Conservation (phyloP, 192 early-diverging fungal genomes). For the Entomortierella chlamydospora region DNA sequence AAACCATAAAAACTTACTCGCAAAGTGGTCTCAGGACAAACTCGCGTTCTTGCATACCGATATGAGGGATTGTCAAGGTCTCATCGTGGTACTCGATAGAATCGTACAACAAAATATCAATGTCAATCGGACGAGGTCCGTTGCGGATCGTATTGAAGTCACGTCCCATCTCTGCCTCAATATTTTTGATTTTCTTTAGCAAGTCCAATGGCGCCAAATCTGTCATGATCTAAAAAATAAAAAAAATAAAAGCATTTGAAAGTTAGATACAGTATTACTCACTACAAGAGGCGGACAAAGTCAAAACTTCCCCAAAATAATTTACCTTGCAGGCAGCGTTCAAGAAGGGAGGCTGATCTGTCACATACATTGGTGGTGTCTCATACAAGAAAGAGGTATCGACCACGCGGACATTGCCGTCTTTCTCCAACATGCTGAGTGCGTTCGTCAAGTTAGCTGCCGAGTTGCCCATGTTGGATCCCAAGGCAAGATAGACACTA, state of each 20-base stretch:
- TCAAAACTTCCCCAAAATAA: too few species aligned
- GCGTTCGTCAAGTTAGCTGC: slow-evolving; percentile 83
- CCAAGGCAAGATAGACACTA: slow-evolving; percentile 84
- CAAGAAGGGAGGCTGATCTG: slow-evolving; percentile 91
- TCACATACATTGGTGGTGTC: slow-evolving; percentile 95
- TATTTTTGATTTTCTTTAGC: slow-evolving; percentile 81
- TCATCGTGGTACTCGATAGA: slow-evolving; percentile 69
- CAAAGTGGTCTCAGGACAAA: slow-evolving; percentile 95
- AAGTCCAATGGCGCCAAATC: slow-evolving; percentile 77
- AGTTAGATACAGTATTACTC: too few species aligned
- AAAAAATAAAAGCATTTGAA: not conserved
- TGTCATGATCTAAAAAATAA: slow-evolving; percentile 72
- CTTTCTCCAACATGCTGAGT: slow-evolving; percentile 63
- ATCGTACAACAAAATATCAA: slow-evolving; percentile 97
- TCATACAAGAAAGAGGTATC: slow-evolving; percentile 98
- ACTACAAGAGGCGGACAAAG: too few species aligned
- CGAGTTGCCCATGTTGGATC: slow-evolving; percentile 92
- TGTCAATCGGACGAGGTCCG: slow-evolving; percentile 94
- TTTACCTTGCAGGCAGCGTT: slow-evolving; percentile 87
- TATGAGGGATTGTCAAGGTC: slow-evolving; percentile 90
- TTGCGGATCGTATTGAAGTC: slow-evolving; percentile 69
- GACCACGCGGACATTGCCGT: slow-evolving; percentile 61
- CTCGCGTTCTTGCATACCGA: slow-evolving; percentile 87
- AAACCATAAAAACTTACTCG: slow-evolving; percentile 70
- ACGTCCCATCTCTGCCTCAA: slow-evolving; percentile 88